Evolutionary conservation across 192 early-diverging fungal genomes (phyloP), one percentile per base, ranked within the genome.

Genomic region (Backusella mclennaniae): DNA sequence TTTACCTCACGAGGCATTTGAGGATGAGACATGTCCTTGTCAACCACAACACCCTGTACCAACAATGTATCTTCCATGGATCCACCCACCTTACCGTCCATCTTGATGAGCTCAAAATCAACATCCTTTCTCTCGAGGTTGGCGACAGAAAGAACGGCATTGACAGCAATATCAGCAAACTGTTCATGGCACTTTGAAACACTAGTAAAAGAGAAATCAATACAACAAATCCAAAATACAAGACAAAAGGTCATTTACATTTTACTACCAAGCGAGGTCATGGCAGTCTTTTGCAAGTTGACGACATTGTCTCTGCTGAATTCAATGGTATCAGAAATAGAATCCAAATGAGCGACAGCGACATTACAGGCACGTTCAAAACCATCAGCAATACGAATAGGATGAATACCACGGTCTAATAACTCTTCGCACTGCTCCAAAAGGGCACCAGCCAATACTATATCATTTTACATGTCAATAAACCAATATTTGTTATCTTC

Each of bases 51-150:
- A 79, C 98, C 98, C 79, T 93, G 91, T 11, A 99, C 97, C 42
- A 99, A 86, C 75, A 92, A 84, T 68, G 97, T 96, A 80, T 99
- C 97, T 36, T 89, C 89, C 75, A 99, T 84, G 67, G 97, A 98
- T 29, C 97, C 98, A 76, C 98, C 98, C 66, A 98, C 92, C 83
- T 98, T 98, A 78, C 98, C 97, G 80, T 99, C 98, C 56, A 99
- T 89, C 88, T 99, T 99, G 89, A 99, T 99, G 82, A 99, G 88
- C 87, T 99, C 98, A 89, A 99, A 99, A 87, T 99, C 97, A 67
- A 99, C 98, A 80, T 99, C 98, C 85, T 97, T 97, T 77, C 96
- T 93, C 79, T 99, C 97, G 78, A 99, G 87, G 82, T 99, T 96
- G 15, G 98, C 98, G 26, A 99, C 98, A 29, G 97, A 91, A 29